Conservation (phyloP, 176 grass and related monocot genomes). For the Oryza rufipogon region DNA sequence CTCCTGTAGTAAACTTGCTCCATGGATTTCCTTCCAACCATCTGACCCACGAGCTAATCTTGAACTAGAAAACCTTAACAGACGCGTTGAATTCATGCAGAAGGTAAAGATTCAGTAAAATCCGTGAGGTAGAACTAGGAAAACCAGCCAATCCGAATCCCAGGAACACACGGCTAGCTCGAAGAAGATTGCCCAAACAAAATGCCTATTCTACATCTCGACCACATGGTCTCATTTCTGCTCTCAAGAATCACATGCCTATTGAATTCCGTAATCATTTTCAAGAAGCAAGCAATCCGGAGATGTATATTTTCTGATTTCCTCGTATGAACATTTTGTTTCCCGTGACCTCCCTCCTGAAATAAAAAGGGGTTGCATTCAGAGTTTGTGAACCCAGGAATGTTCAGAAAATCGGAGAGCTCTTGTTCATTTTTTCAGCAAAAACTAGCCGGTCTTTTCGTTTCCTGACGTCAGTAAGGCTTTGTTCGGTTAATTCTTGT, state of each 20-base stretch:
- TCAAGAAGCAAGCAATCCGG: not conserved
- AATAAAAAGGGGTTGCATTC: not conserved
- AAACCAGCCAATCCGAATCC: not conserved
- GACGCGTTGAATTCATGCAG: not conserved
- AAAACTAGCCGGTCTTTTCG: not conserved
- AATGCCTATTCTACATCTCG: not conserved
- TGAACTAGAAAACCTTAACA: not conserved
- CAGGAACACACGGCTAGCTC: not conserved
- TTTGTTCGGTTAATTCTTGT: no score
- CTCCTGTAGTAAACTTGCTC: not conserved
- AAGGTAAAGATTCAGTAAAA: not conserved
- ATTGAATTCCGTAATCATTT: conserved; percentile 7
- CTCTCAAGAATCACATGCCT: conserved; percentile 26
- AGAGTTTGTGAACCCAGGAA: not conserved
- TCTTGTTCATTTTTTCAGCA: not conserved
- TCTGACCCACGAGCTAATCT: not conserved
- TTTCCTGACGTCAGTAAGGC: not conserved
- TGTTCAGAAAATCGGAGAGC: not conserved
- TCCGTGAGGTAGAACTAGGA: not conserved
- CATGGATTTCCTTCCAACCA: not conserved
- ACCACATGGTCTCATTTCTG: not conserved
- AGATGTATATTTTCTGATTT: not conserved
- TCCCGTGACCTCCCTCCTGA: not conserved
- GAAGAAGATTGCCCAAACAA: not conserved
- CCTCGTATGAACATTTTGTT: not conserved